Percentiles rank a stretch among this genome's conserved stretches.
These are phyloP conservation scores for Dovyalis caffra DNA, from an alignment of 345 rosid species.

Conservation along the genomic window DNA sequence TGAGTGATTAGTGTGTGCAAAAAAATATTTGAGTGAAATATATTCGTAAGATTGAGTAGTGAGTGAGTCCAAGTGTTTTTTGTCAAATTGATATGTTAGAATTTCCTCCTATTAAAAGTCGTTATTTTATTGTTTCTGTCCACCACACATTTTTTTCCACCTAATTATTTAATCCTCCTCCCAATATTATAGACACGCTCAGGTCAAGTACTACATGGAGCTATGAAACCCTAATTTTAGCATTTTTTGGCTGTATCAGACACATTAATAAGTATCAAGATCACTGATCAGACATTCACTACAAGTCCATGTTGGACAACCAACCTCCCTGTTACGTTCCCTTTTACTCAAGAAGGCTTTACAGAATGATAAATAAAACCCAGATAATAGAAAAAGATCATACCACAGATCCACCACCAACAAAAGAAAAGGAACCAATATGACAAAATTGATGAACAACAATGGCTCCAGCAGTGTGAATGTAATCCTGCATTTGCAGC, in stretches of 20 bases:
- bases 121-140: too few species aligned
- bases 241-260: neutral
- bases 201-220: neutral
- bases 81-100: too few species aligned
- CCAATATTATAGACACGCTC: neutral
- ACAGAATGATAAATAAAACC: neutral
- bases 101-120: too few species aligned
- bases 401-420: conserved; percentile 97
- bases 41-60: too few species aligned
- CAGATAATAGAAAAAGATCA: conserved; percentile 20
- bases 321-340: neutral
- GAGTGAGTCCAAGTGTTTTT: too few species aligned
- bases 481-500: conserved; percentile 55
- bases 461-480: conserved; percentile 79
- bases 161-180: too few species aligned
- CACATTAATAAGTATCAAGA: neutral
- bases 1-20: too few species aligned
- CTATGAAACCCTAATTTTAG: neutral
- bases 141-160: too few species aligned
- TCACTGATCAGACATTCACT: neutral
- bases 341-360: neutral
- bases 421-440: conserved; percentile 73
- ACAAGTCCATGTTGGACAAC: neutral
- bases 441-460: conserved; percentile 90
- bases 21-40: too few species aligned